These are phyloP conservation scores for Turritis glabra DNA, from an alignment of 345 rosid genomes.

Conservation along the genomic window DNA sequence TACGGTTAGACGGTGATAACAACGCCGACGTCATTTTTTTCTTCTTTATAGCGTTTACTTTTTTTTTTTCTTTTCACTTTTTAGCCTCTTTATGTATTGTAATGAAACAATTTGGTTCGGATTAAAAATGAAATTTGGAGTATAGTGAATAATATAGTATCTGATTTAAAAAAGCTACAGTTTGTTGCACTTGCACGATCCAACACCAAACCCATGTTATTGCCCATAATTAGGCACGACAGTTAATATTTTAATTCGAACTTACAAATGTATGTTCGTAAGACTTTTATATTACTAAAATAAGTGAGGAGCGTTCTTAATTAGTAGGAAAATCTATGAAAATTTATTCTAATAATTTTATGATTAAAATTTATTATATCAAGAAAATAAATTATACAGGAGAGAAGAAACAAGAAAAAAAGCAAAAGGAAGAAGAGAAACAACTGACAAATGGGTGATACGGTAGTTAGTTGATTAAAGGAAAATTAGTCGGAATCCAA, in stretches of 20 bases:
- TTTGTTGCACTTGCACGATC: conserved; percentile 27
- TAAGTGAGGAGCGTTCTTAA: neutral
- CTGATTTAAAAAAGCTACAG: neutral
- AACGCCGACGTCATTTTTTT: conserved; percentile 28
- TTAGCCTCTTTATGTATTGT: neutral
- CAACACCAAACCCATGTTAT: conserved; percentile 19
- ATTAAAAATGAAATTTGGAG: conserved; percentile 17
- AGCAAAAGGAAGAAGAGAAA: too few species aligned
- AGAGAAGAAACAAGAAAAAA: neutral
- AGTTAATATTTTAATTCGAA: conserved; percentile 14
- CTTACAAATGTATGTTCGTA: neutral
- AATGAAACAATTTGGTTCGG: neutral
- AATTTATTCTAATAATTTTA: neutral
- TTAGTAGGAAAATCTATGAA: neutral
- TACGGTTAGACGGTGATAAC: conserved; percentile 33
- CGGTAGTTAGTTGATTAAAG: too few species aligned
- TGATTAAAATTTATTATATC: too few species aligned
- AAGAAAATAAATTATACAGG: too few species aligned
- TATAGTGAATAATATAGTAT: neutral
- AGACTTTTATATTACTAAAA: neutral
- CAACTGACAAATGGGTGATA: too few species aligned
- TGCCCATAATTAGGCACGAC: conserved; percentile 26
- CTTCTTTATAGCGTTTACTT: neutral
- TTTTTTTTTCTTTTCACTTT: neutral
- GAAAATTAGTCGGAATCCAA: too few species aligned